Conservation (phyloP, 2,329 filamentous ascomycete species). For the Apiospora marii region DNA sequence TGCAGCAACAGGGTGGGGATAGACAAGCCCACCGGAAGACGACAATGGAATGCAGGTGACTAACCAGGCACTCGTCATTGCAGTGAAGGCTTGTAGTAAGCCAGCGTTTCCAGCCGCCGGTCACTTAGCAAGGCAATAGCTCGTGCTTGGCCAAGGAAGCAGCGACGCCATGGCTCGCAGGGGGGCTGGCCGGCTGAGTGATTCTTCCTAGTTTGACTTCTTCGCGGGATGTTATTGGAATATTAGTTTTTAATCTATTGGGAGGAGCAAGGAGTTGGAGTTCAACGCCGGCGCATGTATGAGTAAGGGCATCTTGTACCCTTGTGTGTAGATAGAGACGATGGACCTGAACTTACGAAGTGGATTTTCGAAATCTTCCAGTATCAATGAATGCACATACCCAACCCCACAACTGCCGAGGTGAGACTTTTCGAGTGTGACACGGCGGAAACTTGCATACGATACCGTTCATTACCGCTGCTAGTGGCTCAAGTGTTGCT, state of each 20-base stretch:
- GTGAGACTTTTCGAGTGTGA: neutral
- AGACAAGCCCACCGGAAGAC: neutral
- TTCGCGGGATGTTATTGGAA: slow-evolving; percentile 8
- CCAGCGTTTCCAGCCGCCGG: neutral
- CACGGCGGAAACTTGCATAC: neutral
- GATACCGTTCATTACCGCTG: neutral
- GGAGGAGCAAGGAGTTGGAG: slow-evolving; percentile 19
- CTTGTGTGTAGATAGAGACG: slow-evolving; percentile 2
- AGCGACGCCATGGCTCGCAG: neutral
- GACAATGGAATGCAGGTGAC: neutral
- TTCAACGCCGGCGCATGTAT: slow-evolving; percentile 6
- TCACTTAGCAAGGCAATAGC: neutral
- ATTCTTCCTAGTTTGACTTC: slow-evolving; percentile 16
- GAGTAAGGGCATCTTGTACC: slow-evolving; percentile 11
- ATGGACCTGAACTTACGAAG: neutral
- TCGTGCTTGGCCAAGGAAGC: neutral
- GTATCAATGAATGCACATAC: slow-evolving; percentile 9
- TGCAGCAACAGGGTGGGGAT: neutral
- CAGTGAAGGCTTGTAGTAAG: slow-evolving; percentile 18
- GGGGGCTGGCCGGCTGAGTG: neutral
- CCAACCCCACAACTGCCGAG: neutral
- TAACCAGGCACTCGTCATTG: slow-evolving; percentile 9
- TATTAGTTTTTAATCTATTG: slow-evolving; percentile 20
- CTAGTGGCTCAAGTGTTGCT: neutral
- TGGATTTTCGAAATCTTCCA: neutral